Percentiles rank a stretch among this genome's conserved stretches.
phyloP scores from a whole-genome alignment of 2,329 filamentous ascomycete species.

The Metarhizium robertsii region DNA sequence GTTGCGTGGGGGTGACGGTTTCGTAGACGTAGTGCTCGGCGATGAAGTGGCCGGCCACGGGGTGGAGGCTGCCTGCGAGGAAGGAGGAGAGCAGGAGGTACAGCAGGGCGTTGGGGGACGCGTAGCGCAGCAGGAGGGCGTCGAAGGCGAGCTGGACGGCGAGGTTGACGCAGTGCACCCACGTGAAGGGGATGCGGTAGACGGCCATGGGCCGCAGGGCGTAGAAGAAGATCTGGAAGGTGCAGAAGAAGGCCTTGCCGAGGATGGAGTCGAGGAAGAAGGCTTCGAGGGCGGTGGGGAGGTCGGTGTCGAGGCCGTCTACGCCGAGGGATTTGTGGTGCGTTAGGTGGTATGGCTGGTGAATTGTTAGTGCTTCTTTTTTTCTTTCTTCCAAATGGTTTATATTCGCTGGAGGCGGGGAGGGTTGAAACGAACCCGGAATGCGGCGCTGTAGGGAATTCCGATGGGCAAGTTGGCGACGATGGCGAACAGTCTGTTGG shows the following conservation, averaged over 20 bases:
- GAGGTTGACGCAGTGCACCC: slow-evolving; percentile 77
- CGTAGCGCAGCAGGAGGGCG: slow-evolving; percentile 50
- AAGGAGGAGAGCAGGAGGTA: slow-evolving; percentile 89
- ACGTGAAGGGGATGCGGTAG: slow-evolving; percentile 80
- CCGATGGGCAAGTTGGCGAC: slow-evolving; percentile 94
- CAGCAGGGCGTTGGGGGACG: slow-evolving; percentile 56
- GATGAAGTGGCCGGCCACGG: slow-evolving; percentile 95
- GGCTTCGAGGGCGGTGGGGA: slow-evolving; percentile 86
- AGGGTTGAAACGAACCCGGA: slow-evolving; percentile 55
- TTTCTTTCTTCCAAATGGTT: neutral
- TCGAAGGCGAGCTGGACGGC: slow-evolving; percentile 71
- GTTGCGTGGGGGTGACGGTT: slow-evolving; percentile 45
- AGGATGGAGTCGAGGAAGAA: slow-evolving; percentile 88
- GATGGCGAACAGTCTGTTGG: slow-evolving; percentile 81
- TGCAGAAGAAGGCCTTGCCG: slow-evolving; percentile 97
- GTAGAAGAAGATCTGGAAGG: slow-evolving; percentile 99
- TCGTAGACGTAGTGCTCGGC: slow-evolving; percentile 90
- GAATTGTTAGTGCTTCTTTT: neutral
- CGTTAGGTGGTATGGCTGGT: slow-evolving; percentile 86
- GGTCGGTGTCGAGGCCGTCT: slow-evolving; percentile 89
- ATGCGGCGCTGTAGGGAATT: slow-evolving; percentile 90
- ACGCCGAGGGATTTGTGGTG: slow-evolving; percentile 98
- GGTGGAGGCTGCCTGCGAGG: slow-evolving; percentile 86
- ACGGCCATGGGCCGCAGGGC: slow-evolving; percentile 91
- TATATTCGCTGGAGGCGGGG: neutral